Percentiles rank a stretch among this genome's conserved stretches.
These are phyloP conservation scores for Rhodotorula babjevae DNA, from an alignment of 768 basidiomycete genomes.

Conservation along the genomic window DNA sequence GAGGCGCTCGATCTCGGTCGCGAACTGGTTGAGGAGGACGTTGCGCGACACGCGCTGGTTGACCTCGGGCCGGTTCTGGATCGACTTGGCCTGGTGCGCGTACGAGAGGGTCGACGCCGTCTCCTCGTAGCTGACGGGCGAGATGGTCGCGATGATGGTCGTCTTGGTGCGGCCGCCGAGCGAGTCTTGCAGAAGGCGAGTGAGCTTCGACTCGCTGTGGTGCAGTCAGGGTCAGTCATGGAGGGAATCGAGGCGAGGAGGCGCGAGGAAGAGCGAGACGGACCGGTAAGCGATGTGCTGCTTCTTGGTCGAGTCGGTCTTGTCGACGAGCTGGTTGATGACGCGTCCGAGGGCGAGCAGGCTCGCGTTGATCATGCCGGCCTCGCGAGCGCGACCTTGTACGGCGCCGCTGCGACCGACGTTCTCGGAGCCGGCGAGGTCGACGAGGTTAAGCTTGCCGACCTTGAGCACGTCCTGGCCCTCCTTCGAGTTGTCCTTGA, in stretches of 20 bases:
- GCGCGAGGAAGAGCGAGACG: constrained; percentile 30
- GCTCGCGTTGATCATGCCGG: constrained; percentile 98
- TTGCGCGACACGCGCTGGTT: constrained; percentile 92
- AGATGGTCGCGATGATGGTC: constrained; percentile 93
- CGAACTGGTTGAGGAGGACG: constrained; percentile 85
- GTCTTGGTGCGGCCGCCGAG: constrained; percentile 95
- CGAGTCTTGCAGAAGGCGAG: constrained; percentile 96
- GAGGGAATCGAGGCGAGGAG: background rate
- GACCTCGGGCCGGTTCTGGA: constrained; percentile 88
- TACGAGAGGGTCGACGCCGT: constrained; percentile 91
- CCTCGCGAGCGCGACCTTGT: constrained; percentile 88
- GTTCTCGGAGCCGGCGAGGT: constrained; percentile 94
- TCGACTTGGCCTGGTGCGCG: constrained; percentile 88
- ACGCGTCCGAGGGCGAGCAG: constrained; percentile 93
- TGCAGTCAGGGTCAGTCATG: background rate
- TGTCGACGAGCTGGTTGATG: constrained; percentile 88
- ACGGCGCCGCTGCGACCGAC: constrained; percentile 93
- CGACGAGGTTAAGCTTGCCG: constrained; percentile 94
- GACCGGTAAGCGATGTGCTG: constrained; percentile 91
- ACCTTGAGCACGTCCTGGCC: constrained; percentile 87
- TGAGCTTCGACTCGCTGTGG: constrained; percentile 90
- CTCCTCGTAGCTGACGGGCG: constrained; percentile 94
- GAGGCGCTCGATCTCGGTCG: constrained; percentile 85
- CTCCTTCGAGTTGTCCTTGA: constrained; percentile 63
- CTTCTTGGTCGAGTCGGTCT: constrained; percentile 21